Percentiles rank a stretch among this genome's conserved stretches.
Conservation (phyloP, 768 basidiomycete genomes). For the Lactarius deliciosus region DNA sequence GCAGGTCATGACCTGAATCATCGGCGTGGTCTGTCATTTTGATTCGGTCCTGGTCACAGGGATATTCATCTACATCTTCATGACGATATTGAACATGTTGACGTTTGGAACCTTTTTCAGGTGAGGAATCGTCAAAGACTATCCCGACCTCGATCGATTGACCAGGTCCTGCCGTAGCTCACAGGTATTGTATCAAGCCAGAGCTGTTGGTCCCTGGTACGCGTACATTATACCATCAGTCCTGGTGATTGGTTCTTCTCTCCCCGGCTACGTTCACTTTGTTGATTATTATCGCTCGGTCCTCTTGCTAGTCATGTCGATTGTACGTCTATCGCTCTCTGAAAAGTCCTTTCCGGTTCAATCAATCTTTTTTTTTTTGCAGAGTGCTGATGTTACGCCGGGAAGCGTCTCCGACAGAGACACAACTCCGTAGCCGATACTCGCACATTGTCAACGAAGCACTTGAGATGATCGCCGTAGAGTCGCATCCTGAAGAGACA, state of each 20-base stretch:
- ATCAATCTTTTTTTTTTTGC: background rate
- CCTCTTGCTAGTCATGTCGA: slow-evolving; percentile 19
- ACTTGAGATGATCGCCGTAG: slow-evolving; percentile 17
- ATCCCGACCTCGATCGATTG: background rate
- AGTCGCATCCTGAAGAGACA: background rate
- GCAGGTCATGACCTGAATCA: slow-evolving; percentile 4
- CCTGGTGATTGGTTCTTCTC: slow-evolving; percentile 18
- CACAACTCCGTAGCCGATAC: slow-evolving; percentile 9
- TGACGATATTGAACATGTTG: slow-evolving; percentile 25
- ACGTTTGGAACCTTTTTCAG: slow-evolving; percentile 27
- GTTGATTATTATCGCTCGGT: background rate
- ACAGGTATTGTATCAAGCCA: too few relatives aligned
- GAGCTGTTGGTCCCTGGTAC: slow-evolving; percentile 18
- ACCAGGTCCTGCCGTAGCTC: background rate
- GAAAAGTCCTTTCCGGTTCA: background rate
- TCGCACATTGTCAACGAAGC: slow-evolving; percentile 22
- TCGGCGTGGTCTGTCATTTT: background rate
- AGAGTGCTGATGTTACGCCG: slow-evolving; percentile 28
- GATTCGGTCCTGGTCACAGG: slow-evolving; percentile 10
- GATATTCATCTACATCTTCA: slow-evolving; percentile 24
- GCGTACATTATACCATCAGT: slow-evolving; percentile 24
- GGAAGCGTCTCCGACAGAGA: slow-evolving; percentile 22
- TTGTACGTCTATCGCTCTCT: slow-evolving; percentile 14
- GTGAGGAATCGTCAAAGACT: slow-evolving; percentile 1
- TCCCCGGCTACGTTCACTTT: background rate